phyloP scores from a whole-genome alignment of 2,329 filamentous ascomycete species.

The Pseudocercospora cruenta region DNA sequence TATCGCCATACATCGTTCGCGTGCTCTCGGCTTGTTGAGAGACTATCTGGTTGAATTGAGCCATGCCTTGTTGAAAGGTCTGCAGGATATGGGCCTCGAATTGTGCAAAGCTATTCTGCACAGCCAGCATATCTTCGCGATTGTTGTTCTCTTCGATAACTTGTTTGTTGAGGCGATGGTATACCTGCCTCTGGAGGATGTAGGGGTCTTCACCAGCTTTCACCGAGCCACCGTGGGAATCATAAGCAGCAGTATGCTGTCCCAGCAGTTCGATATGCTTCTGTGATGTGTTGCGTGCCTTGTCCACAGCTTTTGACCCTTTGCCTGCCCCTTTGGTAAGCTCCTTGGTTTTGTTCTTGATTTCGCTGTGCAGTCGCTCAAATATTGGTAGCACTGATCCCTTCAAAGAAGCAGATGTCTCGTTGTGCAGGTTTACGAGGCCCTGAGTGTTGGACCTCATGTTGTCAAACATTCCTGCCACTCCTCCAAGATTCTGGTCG shows the following conservation, averaged over 20 bases:
- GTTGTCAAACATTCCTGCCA: conserved; percentile 91
- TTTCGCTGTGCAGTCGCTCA: conserved; percentile 88
- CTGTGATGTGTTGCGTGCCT: conserved; percentile 81
- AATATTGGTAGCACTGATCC: conserved; percentile 83
- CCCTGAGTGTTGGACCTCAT: conserved; percentile 90
- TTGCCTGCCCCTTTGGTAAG: conserved; percentile 79
- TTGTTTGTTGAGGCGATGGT: conserved; percentile 86
- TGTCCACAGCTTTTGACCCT: conserved; percentile 87
- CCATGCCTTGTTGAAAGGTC: conserved; percentile 79
- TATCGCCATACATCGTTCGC: conserved; percentile 79
- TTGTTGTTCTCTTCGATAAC: conserved; percentile 94
- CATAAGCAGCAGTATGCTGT: conserved; percentile 78
- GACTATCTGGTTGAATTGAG: conserved; percentile 79
- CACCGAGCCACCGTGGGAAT: conserved; percentile 73
- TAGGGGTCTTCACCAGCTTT: conserved; percentile 82
- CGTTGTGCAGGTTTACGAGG: conserved; percentile 83
- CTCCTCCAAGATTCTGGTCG: conserved; percentile 81
- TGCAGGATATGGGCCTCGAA: conserved; percentile 87
- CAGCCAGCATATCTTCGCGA: conserved; percentile 82
- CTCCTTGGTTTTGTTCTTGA: conserved; percentile 96
- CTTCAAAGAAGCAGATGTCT: conserved; percentile 90
- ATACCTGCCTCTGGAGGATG: conserved; percentile 76
- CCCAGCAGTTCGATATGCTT: conserved; percentile 95
- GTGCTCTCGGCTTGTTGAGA: conserved; percentile 80
- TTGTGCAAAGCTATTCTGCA: conserved; percentile 85